Evolutionary conservation across 257 asterid species (phyloP).

Genomic region (Plantago elongata): DNA sequence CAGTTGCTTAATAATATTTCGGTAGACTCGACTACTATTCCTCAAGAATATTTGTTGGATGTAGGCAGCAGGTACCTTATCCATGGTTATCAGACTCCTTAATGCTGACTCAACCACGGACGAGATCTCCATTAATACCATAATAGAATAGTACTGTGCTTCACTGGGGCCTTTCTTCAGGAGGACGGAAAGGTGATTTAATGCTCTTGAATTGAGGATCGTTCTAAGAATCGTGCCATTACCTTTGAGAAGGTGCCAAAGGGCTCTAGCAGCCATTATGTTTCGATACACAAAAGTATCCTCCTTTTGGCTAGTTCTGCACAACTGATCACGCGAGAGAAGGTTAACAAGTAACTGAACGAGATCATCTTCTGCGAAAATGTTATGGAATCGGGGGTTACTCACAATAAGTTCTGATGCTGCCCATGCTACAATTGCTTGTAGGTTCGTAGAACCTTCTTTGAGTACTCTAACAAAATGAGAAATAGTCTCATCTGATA

Average conservation of each 20-base stretch:
- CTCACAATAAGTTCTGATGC: neutral
- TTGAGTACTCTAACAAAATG: neutral
- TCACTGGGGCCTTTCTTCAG: neutral
- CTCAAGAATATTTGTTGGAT: slow-evolving; percentile 33
- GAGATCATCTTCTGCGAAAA: neutral
- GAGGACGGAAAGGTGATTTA: neutral
- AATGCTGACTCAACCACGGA: neutral
- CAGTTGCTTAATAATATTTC: slow-evolving; percentile 32
- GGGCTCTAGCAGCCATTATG: slow-evolving; percentile 29
- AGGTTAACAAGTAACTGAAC: neutral
- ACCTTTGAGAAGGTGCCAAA: slow-evolving; percentile 14
- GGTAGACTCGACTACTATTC: slow-evolving; percentile 39
- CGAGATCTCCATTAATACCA: slow-evolving; percentile 2
- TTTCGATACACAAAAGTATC: neutral
- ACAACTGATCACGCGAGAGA: neutral
- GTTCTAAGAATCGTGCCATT: neutral
- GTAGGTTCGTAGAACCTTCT: neutral
- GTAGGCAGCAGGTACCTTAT: neutral
- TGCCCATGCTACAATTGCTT: neutral
- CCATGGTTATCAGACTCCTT: too few relatives aligned
- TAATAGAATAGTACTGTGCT: neutral
- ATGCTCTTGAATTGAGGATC: neutral
- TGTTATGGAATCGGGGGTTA: neutral
- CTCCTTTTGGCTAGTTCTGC: neutral
- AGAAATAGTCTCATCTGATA: neutral